Conservation (phyloP, 73 alveolate genomes). For the Paraurostyla sp. region DNA sequence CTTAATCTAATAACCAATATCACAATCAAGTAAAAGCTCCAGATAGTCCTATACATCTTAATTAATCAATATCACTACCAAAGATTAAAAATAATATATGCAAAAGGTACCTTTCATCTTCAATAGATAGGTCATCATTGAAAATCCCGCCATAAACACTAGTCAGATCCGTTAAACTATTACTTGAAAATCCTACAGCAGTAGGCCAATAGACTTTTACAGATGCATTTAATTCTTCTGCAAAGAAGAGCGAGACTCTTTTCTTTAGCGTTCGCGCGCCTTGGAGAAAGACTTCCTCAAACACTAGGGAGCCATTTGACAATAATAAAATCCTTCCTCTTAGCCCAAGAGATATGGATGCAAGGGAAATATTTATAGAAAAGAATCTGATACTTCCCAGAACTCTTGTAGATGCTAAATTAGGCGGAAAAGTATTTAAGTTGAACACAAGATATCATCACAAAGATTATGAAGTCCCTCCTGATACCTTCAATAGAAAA, state of each 20-base stretch:
- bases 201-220: background rate
- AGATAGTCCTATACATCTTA: no score
- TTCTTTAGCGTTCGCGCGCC: conserved; percentile 6
- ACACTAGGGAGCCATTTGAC: background rate
- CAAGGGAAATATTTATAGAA: conserved; percentile 14
- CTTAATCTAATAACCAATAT: background rate
- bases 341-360: conserved; percentile 29
- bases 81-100: background rate
- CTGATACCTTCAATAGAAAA: background rate
- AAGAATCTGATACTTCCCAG: conserved; percentile 13
- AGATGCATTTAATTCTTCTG: no score
- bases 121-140: no score
- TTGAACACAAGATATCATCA: conserved; percentile 16
- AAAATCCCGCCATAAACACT: background rate
- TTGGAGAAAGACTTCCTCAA: background rate
- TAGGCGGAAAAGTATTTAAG: conserved; percentile 8
- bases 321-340: background rate
- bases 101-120: background rate
- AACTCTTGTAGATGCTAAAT: background rate
- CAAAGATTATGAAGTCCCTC: conserved; percentile 16
- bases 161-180: no score
- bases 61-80: background rate
- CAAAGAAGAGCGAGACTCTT: conserved; percentile 22
- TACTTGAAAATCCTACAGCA: background rate
- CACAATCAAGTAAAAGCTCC: no score